Base-by-base conservation (phyloP, 73 alveolate genomes). In the Paramecium primaurelia region DNA sequence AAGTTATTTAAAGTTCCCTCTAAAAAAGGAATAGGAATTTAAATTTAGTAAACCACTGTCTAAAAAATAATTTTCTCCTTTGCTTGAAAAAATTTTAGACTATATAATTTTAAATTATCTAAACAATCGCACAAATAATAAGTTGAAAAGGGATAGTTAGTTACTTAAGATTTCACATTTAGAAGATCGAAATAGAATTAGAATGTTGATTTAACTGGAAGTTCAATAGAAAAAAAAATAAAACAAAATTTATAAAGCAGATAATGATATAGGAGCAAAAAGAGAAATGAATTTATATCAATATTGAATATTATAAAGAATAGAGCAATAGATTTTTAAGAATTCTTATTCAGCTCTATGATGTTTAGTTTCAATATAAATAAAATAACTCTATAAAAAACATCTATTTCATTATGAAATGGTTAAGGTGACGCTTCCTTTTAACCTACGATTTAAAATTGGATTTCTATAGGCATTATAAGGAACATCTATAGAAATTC, bases 381-480 rank as follows among this genome's bases (percentile, higher is more conserved):
- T 4, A 14, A 54, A n/a, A 54, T 54, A 54, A 54, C 69, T 54
- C 69, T 54, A 54, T 54, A 54, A 54, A 54, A 54, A 54, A 54
- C 25, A 18, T 18, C 2, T 47, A 12, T 54, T 16, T 54, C 69
- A 54, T 64, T 16, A 28, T 2, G 22, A 9, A 32, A 5, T 28
- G 1, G 84, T 26, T 64, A n/a, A 14, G 8, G 51, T 64, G 20
- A 6, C 26, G 28, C 84, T 64, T 1, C 11, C 47, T 64, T n/a
- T 64, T 26, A 64, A 64, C 28, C 84, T 64, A 12, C 84, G 20
- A 34, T 64, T 64, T 28, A 64, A 26, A 64, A 64, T 64, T 64
- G 84, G 84, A 64, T 64, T 64, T 64, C 84, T 64, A 14, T 32
- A 64, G 2, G 84, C 84, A 28, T 64, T 64, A n/a, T 64, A 64